Evolutionary conservation across 306 rosid species (phyloP), one percentile per base, ranked within the genome.

Genomic region (Dalbergia oliveri): DNA sequence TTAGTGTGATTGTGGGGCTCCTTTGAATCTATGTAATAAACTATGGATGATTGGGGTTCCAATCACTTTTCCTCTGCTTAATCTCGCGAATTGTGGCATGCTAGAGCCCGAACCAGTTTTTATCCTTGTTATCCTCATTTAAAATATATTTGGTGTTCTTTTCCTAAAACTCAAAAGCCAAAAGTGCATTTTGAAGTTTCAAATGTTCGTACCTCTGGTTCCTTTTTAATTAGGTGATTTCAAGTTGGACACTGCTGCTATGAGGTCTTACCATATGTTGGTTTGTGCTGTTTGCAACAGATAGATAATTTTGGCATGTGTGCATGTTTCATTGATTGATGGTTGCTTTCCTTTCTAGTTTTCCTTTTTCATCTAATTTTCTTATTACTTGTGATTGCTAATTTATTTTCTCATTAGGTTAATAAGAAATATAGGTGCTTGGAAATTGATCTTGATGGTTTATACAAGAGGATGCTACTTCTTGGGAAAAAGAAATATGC

Each of bases 401-500:
- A 75, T 73, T 83, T 56, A 66, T 34, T 76, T 83, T 83, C 56
- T 50, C 62, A 76, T 76, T 68, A 95, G 99, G 98, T 95, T 79
- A 95, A 95, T 88, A 95, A 91, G 90, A 95, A 92, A 79, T 95
- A 95, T 72, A 89, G 61, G 75, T 93, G 97, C 78, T 84, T 93
- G 88, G 98, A 93, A 90, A 95, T 95, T 82, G 99, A 95, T 86
- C 96, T 93, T 56, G 99, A 95, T 57, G 97, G 97, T 79, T 73
- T 95, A 84, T 95, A 95, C 84, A 95, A 91, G 90, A 93, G 99
- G 85, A 95, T 95, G 99, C 87, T 95, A 71, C 97, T 95, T 76
- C 96, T 95, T 44, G 93, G 93, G 94, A 95, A 95, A 87, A 95
- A 95, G 88, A 95, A 93, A 71, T 95, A 93, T 65, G 98, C 98